A percentile compares a stretch with the other conserved stretches of the same genome.
phyloP scores from a whole-genome alignment of 2,329 filamentous ascomycete genomes.

The Sarocladiaceae sp. region DNA sequence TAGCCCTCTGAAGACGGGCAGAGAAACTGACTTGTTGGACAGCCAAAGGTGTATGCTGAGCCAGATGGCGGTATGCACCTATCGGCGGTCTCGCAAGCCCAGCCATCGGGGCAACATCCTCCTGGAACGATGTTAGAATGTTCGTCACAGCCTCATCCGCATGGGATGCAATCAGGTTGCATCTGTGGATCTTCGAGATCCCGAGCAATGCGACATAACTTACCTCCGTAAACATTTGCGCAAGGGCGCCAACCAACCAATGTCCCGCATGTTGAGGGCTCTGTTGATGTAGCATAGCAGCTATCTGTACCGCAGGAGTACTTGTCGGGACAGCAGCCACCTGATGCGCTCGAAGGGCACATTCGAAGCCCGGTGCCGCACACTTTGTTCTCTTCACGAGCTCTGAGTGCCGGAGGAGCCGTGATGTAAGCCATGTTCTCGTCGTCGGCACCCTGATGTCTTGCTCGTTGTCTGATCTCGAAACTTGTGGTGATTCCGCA shows the following conservation, averaged over 20 bases:
- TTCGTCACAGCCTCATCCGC: not conserved
- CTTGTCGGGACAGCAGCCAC: constrained; percentile 41
- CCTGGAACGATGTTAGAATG: constrained; percentile 21
- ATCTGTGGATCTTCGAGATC: too few species aligned
- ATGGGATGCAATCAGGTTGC: too few species aligned
- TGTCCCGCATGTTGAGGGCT: constrained; percentile 32
- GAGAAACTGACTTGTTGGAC: constrained; percentile 36
- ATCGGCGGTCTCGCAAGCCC: constrained; percentile 31
- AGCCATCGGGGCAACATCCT: constrained; percentile 39
- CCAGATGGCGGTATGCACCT: constrained; percentile 40
- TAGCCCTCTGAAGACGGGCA: constrained; percentile 45
- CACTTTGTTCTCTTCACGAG: constrained; percentile 13
- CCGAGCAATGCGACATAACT: not conserved
- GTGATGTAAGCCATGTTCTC: constrained; percentile 11
- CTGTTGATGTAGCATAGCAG: constrained; percentile 40
- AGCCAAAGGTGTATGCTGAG: constrained; percentile 31
- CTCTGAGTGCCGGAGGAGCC: constrained; percentile 13
- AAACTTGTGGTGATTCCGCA: constrained; percentile 14
- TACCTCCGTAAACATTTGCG: constrained; percentile 14
- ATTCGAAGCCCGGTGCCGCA: constrained; percentile 22
- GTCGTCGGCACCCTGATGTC: constrained; percentile 20
- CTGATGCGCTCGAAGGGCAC: constrained; percentile 33
- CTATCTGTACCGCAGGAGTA: constrained; percentile 42
- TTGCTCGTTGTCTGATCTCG: constrained; percentile 23
- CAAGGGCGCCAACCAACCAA: constrained; percentile 34